phyloP scores from a whole-genome alignment of 1,139 yeast genomes.

The Suhomyces choctaworum region DNA sequence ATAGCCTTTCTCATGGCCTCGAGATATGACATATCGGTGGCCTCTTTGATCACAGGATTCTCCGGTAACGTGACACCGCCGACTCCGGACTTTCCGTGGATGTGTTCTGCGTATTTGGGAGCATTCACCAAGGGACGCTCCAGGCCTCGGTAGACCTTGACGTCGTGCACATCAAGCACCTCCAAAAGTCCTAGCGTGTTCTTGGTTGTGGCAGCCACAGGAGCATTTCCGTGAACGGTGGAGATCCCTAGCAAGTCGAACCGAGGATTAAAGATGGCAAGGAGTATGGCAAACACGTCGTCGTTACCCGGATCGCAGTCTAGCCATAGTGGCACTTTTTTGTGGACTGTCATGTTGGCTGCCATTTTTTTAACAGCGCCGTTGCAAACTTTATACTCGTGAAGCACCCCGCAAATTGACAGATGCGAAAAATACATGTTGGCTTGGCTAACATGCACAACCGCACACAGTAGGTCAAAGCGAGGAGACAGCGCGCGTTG shows the following conservation, averaged over 20 bases:
- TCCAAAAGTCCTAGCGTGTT: slow-evolving; percentile 71
- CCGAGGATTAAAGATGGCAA: slow-evolving; percentile 60
- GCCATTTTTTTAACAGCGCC: too few species aligned
- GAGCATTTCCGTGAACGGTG: slow-evolving; percentile 80
- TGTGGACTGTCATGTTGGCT: slow-evolving; percentile 20
- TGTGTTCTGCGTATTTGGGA: slow-evolving; percentile 55
- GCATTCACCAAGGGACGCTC: slow-evolving; percentile 53
- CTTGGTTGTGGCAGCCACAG: slow-evolving; percentile 63
- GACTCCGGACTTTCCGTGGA: slow-evolving; percentile 75
- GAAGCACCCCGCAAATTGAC: too few species aligned
- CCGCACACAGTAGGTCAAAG: too few species aligned
- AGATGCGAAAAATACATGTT: too few species aligned
- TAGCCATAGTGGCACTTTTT: slow-evolving; percentile 68
- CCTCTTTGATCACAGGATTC: slow-evolving; percentile 30
- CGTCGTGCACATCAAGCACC: slow-evolving; percentile 44
- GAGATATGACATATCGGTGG: slow-evolving; percentile 43
- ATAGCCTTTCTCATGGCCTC: slow-evolving; percentile 61
- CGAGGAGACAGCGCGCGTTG: too few species aligned
- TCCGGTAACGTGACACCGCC: slow-evolving; percentile 71
- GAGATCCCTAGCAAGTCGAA: slow-evolving; percentile 71
- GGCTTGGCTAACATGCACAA: too few species aligned
- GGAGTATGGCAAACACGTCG: slow-evolving; percentile 74
- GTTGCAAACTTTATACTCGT: too few species aligned
- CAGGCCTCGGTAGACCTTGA: slow-evolving; percentile 71
- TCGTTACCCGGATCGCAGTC: slow-evolving; percentile 96